phyloP scores from a whole-genome alignment of 345 rosid genomes.

The Melaleuca quinquenervia region DNA sequence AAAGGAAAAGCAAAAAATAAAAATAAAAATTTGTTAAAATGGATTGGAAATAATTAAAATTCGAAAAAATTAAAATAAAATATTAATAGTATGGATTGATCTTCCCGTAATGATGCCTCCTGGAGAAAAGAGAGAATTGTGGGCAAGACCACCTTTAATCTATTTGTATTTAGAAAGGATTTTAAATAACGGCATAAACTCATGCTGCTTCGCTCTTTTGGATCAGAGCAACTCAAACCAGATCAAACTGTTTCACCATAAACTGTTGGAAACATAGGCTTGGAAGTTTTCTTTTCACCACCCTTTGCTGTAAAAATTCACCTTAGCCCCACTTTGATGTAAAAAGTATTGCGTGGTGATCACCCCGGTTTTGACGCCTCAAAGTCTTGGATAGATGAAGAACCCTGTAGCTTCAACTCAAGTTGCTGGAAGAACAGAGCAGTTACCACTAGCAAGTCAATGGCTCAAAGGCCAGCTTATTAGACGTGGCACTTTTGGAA shows the following conservation, averaged over 20 bases:
- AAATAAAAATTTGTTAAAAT: too few species aligned
- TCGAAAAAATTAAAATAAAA: too few species aligned
- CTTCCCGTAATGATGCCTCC: neutral
- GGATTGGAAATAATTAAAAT: too few species aligned
- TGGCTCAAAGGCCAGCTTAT: slow-evolving; percentile 60
- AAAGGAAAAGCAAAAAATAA: too few species aligned
- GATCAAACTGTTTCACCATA: neutral
- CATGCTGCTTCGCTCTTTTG: neutral
- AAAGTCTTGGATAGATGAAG: neutral
- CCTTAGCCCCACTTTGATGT: neutral
- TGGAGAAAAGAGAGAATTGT: neutral
- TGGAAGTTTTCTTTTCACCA: neutral
- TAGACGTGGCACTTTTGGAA: slow-evolving; percentile 63
- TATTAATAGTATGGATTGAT: neutral
- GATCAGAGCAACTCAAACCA: neutral
- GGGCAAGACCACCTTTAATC: neutral
- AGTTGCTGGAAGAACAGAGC: neutral
- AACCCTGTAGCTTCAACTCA: neutral
- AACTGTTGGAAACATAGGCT: neutral
- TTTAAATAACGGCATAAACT: neutral
- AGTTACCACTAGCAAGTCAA: neutral
- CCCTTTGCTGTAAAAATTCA: neutral
- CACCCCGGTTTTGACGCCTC: neutral
- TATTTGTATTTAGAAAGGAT: neutral
- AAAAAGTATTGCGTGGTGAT: neutral